These are phyloP conservation scores for Ophiocordyceps camponoti-saundersi DNA, from an alignment of 2,329 filamentous ascomycete genomes.

Conservation along the genomic window DNA sequence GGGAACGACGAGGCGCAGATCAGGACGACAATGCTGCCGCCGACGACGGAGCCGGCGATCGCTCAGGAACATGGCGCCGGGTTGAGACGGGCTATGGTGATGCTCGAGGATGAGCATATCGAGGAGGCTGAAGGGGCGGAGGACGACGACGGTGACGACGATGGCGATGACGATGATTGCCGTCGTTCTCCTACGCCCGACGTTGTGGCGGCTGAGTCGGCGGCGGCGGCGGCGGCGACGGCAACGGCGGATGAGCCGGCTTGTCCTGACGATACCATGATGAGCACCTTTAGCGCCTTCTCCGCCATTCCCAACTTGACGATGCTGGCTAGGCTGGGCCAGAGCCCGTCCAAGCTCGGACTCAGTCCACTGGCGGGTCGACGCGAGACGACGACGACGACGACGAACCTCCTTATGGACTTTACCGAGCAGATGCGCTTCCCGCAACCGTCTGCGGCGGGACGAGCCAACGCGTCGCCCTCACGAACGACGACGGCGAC, in stretches of 20 bases:
- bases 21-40: slow-evolving; percentile 1
- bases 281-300: slow-evolving; percentile 78
- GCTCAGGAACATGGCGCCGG: slow-evolving; percentile 33
- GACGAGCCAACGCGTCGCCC: slow-evolving; percentile 13
- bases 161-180: background rate
- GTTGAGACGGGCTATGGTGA: slow-evolving; percentile 41
- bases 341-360: slow-evolving; percentile 39
- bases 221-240: slow-evolving; percentile 1
- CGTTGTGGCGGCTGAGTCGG: background rate
- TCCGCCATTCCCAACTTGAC: slow-evolving; percentile 83
- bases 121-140: slow-evolving; percentile 7
- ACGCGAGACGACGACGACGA: slow-evolving; percentile 33
- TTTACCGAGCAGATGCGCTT: slow-evolving; percentile 60
- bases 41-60: slow-evolving; percentile 29
- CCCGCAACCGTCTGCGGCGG: slow-evolving; percentile 31
- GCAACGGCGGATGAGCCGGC: slow-evolving; percentile 21
- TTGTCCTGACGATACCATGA: slow-evolving; percentile 51
- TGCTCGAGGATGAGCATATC: slow-evolving; percentile 38
- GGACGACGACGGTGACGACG: slow-evolving; percentile 6
- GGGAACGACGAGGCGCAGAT: slow-evolving; percentile 6
- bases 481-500: slow-evolving; percentile 12
- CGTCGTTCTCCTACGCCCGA: background rate
- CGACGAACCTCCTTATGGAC: slow-evolving; percentile 68
- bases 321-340: slow-evolving; percentile 57
- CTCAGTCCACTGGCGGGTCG: background rate